These are phyloP conservation scores for Coemansia sp. DNA, from an alignment of 371 early-diverging fungal species.

Conservation along the genomic window DNA sequence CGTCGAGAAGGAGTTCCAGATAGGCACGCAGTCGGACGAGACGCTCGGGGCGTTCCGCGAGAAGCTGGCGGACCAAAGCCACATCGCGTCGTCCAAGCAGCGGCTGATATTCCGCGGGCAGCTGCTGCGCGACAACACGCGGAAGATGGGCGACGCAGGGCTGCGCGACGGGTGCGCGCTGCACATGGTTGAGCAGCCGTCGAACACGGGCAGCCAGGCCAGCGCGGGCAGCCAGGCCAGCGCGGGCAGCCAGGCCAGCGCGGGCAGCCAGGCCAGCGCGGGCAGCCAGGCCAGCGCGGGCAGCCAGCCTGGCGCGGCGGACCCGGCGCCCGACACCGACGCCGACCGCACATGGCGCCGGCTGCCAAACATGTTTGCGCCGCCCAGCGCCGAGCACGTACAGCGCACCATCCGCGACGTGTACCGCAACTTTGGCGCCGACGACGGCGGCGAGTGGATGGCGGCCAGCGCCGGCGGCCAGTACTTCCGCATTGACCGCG, in stretches of 20 bases:
- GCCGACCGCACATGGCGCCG: not conserved
- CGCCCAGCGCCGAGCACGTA: not conserved
- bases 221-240: not conserved
- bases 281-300: too few species aligned
- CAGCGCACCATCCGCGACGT: constrained; percentile 6
- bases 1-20: constrained; percentile 23
- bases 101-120: constrained; percentile 47
- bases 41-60: constrained; percentile 44
- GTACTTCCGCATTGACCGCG: constrained; percentile 18
- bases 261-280: too few species aligned
- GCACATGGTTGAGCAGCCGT: constrained; percentile 42
- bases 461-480: not conserved
- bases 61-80: constrained; percentile 35
- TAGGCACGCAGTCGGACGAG: constrained; percentile 23
- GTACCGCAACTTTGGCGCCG: constrained; percentile 31
- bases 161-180: constrained; percentile 41
- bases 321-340: not conserved
- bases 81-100: constrained; percentile 42
- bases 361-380: not conserved
- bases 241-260: not conserved
- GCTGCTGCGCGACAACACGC: constrained; percentile 34
- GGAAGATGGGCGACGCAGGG: constrained; percentile 39
- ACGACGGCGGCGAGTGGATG: constrained; percentile 36
- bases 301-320: not conserved
- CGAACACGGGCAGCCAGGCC: not conserved